phyloP scores from a whole-genome alignment of 345 rosid species.

The Corymbia maculata region DNA sequence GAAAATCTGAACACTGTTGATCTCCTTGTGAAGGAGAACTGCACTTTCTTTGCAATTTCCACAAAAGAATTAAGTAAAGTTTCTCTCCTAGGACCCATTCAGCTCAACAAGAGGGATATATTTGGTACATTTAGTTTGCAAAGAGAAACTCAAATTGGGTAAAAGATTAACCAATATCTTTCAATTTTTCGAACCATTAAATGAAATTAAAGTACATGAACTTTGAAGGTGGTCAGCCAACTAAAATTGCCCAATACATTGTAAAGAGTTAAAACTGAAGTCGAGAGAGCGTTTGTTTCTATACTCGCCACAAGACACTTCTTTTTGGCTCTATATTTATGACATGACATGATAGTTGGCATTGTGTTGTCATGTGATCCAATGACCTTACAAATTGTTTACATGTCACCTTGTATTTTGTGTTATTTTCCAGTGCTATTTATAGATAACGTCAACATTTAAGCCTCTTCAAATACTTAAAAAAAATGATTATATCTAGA shows the following conservation, averaged over 20 bases:
- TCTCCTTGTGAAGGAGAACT: background rate
- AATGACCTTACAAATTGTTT: too few relatives aligned
- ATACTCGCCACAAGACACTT: too few relatives aligned
- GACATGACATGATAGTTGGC: too few relatives aligned
- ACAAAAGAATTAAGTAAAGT: background rate
- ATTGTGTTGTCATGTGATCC: too few relatives aligned
- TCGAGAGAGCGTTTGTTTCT: too few relatives aligned
- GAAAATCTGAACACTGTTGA: background rate
- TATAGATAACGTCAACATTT: too few relatives aligned
- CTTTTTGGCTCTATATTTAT: too few relatives aligned
- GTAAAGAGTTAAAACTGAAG: too few relatives aligned
- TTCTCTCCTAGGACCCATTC: fast-evolving
- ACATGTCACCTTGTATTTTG: too few relatives aligned
- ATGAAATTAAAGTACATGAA: background rate
- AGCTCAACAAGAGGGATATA: background rate
- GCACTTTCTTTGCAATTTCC: background rate
- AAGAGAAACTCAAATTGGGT: background rate
- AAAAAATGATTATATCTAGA: too few relatives aligned
- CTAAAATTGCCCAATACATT: background rate
- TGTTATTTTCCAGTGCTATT: too few relatives aligned
- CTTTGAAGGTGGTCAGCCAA: fast-evolving
- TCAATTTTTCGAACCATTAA: background rate
- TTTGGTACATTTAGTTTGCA: background rate
- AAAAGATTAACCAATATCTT: background rate
- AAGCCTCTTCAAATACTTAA: too few relatives aligned